A percentile compares a stretch with the other conserved stretches of the same genome.
These are phyloP conservation scores for Meripilus lineatus DNA, from an alignment of 1,284 basidiomycete genomes.

Conservation along the genomic window DNA sequence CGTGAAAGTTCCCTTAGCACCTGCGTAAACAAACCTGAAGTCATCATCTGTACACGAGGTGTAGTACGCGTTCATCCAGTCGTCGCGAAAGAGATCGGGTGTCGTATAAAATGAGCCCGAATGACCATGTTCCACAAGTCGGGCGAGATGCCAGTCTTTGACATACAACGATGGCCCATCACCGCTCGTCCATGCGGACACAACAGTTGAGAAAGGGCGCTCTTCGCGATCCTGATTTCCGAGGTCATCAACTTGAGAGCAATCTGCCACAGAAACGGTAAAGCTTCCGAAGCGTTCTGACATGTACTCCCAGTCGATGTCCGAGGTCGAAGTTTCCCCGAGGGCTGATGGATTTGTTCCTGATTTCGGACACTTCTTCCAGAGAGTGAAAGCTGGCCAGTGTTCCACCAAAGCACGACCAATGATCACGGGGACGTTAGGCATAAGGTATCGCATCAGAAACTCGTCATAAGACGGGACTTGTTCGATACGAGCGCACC, in stretches of 20 bases:
- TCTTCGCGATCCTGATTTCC: conserved; percentile 24
- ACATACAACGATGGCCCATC: conserved; percentile 22
- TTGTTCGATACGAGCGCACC: too few species aligned
- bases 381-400: conserved; percentile 20
- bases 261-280: conserved; percentile 24
- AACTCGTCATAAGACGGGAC: conserved; percentile 24
- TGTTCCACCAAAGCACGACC: conserved; percentile 17
- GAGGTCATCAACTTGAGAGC: conserved; percentile 20
- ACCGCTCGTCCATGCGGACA: conserved; percentile 19
- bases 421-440: conserved; percentile 25
- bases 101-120: conserved; percentile 21
- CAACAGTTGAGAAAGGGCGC: conserved; percentile 20
- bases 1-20: conserved; percentile 25
- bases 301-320: conserved; percentile 22
- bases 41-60: conserved; percentile 25
- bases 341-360: neutral
- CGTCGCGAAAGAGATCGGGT: conserved; percentile 26
- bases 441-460: conserved; percentile 17
- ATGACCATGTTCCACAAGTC: conserved; percentile 5
- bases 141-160: conserved; percentile 30
- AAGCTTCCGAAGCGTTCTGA: conserved; percentile 16
- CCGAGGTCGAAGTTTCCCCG: neutral
- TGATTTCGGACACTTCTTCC: conserved; percentile 12
- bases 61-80: conserved; percentile 31
- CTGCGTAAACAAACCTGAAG: conserved; percentile 29